phyloP scores from a whole-genome alignment of 441 rosid species.

The Pelargonium myrrhifolium region DNA sequence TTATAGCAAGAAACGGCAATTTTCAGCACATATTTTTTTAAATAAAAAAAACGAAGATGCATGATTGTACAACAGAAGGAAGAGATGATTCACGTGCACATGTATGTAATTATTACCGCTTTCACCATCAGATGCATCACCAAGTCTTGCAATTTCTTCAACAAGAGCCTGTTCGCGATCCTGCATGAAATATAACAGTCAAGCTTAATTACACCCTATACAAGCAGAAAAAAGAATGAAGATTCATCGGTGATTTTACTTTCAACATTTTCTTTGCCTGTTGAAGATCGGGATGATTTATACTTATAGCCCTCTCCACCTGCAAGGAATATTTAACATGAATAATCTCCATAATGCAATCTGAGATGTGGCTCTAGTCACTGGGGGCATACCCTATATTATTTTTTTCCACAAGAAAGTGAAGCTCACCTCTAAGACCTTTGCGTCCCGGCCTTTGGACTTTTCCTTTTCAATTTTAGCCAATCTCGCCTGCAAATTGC shows the following conservation, averaged over 20 bases:
- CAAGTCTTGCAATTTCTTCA: conserved; percentile 85
- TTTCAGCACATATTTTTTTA: neutral
- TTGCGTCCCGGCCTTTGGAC: neutral
- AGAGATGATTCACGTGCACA: neutral
- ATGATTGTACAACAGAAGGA: neutral
- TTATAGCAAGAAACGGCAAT: neutral
- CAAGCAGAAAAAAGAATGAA: neutral
- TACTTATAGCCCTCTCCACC: conserved; percentile 83
- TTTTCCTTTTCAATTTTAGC: neutral
- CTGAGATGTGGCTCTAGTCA: neutral
- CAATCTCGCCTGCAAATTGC: no score
- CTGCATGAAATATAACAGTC: conserved; percentile 31
- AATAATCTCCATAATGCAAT: neutral
- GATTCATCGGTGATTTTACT: conserved; percentile 32
- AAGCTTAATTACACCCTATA: conserved; percentile 1
- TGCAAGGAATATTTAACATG: conserved; percentile 32
- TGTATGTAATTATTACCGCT: conserved; percentile 80
- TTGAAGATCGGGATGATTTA: conserved; percentile 69
- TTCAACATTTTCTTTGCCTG: conserved; percentile 80
- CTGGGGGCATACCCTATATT: conserved; percentile 48
- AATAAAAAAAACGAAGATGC: conserved; percentile 26
- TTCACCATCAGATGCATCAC: conserved; percentile 93
- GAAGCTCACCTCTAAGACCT: neutral
- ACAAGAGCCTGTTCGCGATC: conserved; percentile 89
- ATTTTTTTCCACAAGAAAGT: neutral